Evolutionary conservation across 768 basidiomycete genomes (phyloP), one percentile per base, ranked within the genome.

Genomic region (Trametes sanguinea): DNA sequence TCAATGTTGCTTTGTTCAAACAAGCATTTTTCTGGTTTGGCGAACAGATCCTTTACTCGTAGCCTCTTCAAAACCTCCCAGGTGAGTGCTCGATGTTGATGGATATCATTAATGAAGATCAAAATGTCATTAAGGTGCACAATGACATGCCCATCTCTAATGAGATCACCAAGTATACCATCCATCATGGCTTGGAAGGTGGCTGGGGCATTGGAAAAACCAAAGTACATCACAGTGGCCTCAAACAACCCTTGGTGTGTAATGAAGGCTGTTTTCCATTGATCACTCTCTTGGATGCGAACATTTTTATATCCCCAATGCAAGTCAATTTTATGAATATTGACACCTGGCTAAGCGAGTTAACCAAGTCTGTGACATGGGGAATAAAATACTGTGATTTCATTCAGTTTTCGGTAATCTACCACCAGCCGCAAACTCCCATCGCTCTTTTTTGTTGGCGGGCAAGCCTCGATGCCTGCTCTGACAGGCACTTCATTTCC

Each of bases 1-100:
- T 79, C 74, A 9, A 81, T 75, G 16, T 71, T 58, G 5, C 68
- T 42, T 6, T 66, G 63, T 65, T 78, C 68, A 57, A 79, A 81
- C 51, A 75, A 69, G 51, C 72, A 76, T 60, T 77, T 77, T n/a
- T 71, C 57, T 3, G 69, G 54, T 29, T 73, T 72, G 27, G 62
- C 70, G 51, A 51, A 74, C 13, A 81, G 72, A 37, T 64, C 44
- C 55, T 65, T 37, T 35, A 76, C 68, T 10, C 74, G 52, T n/a
- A 80, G 72, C 27, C 65, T 27, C 6, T 61, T 27, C 32, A 72
- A 66, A 13, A 72, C 63, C 17, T 59, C 32, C 27, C 35, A 16
- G 51, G 67, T 61, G 33, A 67, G 53, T 40, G 64, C 39, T 13
- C 53, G 45, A 55, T 70, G 69, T 29, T 68, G 64, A 13, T 65